Conservation (phyloP, 2,329 filamentous ascomycete species). For the Myrmaecium sp. region DNA sequence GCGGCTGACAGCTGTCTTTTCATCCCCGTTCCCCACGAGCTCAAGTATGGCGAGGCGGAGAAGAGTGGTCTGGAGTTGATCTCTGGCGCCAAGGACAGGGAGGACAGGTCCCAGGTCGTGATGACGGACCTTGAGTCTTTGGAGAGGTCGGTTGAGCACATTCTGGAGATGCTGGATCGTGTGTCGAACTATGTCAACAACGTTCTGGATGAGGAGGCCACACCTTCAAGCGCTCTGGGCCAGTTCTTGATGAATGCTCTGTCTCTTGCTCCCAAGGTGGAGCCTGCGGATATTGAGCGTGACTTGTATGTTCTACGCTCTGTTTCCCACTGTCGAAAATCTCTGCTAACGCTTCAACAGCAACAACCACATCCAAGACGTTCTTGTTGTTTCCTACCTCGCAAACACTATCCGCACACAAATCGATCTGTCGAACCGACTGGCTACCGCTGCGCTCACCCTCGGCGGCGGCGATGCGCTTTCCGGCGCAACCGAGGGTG, state of each 20-base stretch:
- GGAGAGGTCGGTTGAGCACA: slow-evolving; percentile 72
- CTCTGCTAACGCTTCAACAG: slow-evolving; percentile 24
- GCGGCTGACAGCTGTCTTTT: slow-evolving; percentile 94
- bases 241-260: slow-evolving; percentile 93
- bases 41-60: slow-evolving; percentile 71
- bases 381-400: slow-evolving; percentile 93
- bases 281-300: slow-evolving; percentile 74
- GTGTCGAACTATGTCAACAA: slow-evolving; percentile 85
- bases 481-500: slow-evolving; percentile 15
- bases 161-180: slow-evolving; percentile 75
- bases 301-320: slow-evolving; percentile 59
- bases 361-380: slow-evolving; percentile 99
- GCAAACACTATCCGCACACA: slow-evolving; percentile 98
- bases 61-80: slow-evolving; percentile 69
- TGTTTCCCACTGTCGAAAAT: too few species aligned
- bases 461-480: slow-evolving; percentile 25
- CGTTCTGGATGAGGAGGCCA: slow-evolving; percentile 82
- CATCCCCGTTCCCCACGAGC: slow-evolving; percentile 90
- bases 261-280: slow-evolving; percentile 86
- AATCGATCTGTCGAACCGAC: slow-evolving; percentile 90
- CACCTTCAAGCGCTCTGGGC: slow-evolving; percentile 77
- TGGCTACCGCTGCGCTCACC: slow-evolving; percentile 48
- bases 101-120: slow-evolving; percentile 55
- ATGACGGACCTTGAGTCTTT: slow-evolving; percentile 81
- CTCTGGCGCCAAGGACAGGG: slow-evolving; percentile 60